Evolutionary conservation across 2,329 filamentous ascomycete genomes (phyloP), one percentile per base, ranked within the genome.

Genomic region (Colletotrichum viniferum): DNA sequence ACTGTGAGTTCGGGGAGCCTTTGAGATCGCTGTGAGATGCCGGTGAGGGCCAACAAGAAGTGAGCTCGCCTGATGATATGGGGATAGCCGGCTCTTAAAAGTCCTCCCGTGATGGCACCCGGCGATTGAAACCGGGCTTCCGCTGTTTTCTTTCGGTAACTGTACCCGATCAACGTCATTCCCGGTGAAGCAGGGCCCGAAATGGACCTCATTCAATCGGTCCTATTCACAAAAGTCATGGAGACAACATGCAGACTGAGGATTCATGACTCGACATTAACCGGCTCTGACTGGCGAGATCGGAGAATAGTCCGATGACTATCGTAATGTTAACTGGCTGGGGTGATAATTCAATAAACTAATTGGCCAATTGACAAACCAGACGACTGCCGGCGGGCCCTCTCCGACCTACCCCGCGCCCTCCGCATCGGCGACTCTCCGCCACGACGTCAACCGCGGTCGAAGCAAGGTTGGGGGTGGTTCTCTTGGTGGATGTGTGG

Each of bases 381-480:
- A n/a, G 16, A 68, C 32, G 38, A 36, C 26, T 28, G 26, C 38
- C 32, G 8, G 69, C 43, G 63, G 72, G 38, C 56, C 14, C 21
- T 8, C 13, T 34, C 71, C 32, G 48, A 48, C 32, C 30, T 66
- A 61, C 72, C 72, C 72, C 72, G 67, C 72, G 67, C 61, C 60
- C 72, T 74, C 60, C 72, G 72, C 67, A 71, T 65, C 61, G 67
- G 72, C 61, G 21, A 71, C 52, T 61, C 16, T 38, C 60, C 72
- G 67, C 18, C 61, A 38, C 67, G 21, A 74, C 48, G 28, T 21
- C 18, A 43, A 58, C 10, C 38, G 26, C 26, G 69, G 28, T 58
- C 32, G 32, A 58, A 28, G 36, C 56, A 36, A 28, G 60, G 36
- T 34, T 21, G n/a, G 21, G 7, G 34, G n/a, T 48, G 48, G 16